These are phyloP conservation scores for Gymnopilus junonius DNA, from an alignment of 768 basidiomycete genomes.

Conservation along the genomic window DNA sequence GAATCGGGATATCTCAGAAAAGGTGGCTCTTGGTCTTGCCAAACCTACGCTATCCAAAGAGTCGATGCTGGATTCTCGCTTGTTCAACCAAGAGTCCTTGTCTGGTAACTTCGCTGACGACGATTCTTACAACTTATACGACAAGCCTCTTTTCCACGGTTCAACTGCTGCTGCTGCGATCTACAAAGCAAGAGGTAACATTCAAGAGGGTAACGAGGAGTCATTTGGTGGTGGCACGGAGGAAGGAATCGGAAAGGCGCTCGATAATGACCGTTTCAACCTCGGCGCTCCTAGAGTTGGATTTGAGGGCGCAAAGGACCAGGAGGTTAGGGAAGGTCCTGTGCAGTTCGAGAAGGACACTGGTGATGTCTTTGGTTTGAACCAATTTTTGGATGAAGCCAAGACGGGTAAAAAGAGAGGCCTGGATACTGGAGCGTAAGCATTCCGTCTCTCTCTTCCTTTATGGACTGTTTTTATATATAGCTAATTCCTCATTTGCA, in stretches of 20 bases:
- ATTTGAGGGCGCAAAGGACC: constrained; percentile 89
- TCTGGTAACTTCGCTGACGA: constrained; percentile 84
- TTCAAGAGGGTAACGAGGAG: constrained; percentile 85
- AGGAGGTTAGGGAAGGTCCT: constrained; percentile 88
- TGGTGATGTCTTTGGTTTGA: constrained; percentile 94
- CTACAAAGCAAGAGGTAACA: constrained; percentile 93
- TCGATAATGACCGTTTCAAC: constrained; percentile 93
- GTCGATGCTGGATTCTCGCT: constrained; percentile 93
- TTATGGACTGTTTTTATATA: background rate
- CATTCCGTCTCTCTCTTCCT: background rate
- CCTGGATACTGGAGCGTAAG: constrained; percentile 76
- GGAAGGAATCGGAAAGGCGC: constrained; percentile 88
- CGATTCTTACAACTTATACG: constrained; percentile 94
- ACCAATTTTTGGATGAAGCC: constrained; percentile 97
- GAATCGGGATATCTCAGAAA: constrained; percentile 99
- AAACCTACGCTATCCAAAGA: constrained; percentile 97
- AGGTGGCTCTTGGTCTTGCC: constrained; percentile 96
- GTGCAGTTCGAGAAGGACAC: constrained; percentile 99
- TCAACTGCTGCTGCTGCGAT: constrained; percentile 99
- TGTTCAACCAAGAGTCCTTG: constrained; percentile 96
- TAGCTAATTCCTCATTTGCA: constrained; percentile 24
- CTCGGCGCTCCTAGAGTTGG: constrained; percentile 84
- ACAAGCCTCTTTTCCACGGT: constrained; percentile 94
- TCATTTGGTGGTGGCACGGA: constrained; percentile 94
- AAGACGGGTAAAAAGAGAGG: constrained; percentile 94